Percentiles rank a stretch among this genome's conserved stretches.
These are phyloP conservation scores for Rhodotorula sphaerocarpa DNA, from an alignment of 768 basidiomycete genomes.

Conservation along the genomic window DNA sequence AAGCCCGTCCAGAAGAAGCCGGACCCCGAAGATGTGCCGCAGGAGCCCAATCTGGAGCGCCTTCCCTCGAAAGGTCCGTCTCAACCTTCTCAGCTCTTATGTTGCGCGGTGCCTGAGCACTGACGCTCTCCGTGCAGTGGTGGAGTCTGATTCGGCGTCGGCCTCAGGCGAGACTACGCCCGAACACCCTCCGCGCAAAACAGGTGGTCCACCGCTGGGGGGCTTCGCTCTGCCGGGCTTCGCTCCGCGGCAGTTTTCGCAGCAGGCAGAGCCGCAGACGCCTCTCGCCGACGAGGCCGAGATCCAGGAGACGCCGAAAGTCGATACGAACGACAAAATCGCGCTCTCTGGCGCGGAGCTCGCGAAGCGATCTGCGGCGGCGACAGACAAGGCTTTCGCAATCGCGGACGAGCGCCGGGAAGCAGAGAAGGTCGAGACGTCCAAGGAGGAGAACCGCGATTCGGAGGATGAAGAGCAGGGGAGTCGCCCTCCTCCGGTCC, in stretches of 20 bases:
- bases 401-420: background rate
- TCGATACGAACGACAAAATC: background rate
- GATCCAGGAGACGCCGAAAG: background rate
- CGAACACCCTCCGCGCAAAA: slow-evolving; percentile 6
- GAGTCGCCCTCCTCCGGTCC: slow-evolving; percentile 17
- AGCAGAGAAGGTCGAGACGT: background rate
- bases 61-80: background rate
- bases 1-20: slow-evolving; percentile 6
- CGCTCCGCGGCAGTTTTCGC: slow-evolving; percentile 2
- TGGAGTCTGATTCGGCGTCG: slow-evolving; percentile 3
- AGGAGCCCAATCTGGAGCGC: slow-evolving; percentile 3
- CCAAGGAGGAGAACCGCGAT: background rate
- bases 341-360: background rate
- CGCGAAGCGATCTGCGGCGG: background rate
- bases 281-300: background rate
- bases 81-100: too few species aligned
- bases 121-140: background rate
- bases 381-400: background rate
- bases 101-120: background rate
- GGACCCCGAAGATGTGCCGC: background rate
- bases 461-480: background rate
- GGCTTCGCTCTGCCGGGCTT: slow-evolving; percentile 30
- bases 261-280: background rate
- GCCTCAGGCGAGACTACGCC: background rate
- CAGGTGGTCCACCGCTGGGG: slow-evolving; percentile 20